phyloP scores from a whole-genome alignment of 805 yeast genomes.

The Cyberlindnera xylosilytica region DNA sequence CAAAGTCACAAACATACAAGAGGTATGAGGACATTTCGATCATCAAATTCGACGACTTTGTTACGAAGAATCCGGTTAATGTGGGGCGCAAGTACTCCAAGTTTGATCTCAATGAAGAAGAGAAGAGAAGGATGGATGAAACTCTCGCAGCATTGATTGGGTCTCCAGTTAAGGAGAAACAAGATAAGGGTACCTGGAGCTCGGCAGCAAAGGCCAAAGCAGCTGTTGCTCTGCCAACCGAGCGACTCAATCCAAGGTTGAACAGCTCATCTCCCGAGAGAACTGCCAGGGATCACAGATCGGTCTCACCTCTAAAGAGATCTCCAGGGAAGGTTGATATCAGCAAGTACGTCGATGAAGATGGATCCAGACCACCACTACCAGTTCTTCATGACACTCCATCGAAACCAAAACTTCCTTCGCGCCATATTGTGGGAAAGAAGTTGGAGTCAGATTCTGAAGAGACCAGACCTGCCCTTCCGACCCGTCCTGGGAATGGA shows the following conservation, averaged over 20 bases:
- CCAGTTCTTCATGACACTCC: background rate
- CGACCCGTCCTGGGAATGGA: slow-evolving; percentile 11
- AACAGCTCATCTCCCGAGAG: slow-evolving; percentile 1
- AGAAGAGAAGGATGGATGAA: slow-evolving; percentile 19
- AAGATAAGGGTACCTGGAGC: slow-evolving; percentile 5
- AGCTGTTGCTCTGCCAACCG: slow-evolving; percentile 1
- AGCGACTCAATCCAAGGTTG: slow-evolving; percentile 16
- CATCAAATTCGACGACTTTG: slow-evolving; percentile 26
- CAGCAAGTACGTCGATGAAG: background rate
- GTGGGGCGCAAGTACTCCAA: slow-evolving; percentile 18
- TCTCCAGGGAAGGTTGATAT: slow-evolving; percentile 22
- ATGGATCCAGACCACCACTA: background rate
- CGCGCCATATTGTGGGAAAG: background rate
- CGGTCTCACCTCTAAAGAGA: slow-evolving; percentile 16
- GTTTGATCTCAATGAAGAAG: slow-evolving; percentile 20
- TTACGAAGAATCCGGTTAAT: slow-evolving; percentile 2
- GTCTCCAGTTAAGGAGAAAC: background rate
- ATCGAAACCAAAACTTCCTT: background rate
- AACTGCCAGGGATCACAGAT: background rate
- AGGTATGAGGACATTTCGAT: slow-evolving; percentile 19
- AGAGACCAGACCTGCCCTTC: slow-evolving; percentile 4
- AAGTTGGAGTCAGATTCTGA: background rate
- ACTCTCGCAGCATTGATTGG: slow-evolving; percentile 19
- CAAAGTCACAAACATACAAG: slow-evolving; percentile 9
- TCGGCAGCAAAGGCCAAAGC: slow-evolving; percentile 10